Base-by-base conservation (phyloP, 1,284 basidiomycete genomes). In the Trametes sp. region DNA sequence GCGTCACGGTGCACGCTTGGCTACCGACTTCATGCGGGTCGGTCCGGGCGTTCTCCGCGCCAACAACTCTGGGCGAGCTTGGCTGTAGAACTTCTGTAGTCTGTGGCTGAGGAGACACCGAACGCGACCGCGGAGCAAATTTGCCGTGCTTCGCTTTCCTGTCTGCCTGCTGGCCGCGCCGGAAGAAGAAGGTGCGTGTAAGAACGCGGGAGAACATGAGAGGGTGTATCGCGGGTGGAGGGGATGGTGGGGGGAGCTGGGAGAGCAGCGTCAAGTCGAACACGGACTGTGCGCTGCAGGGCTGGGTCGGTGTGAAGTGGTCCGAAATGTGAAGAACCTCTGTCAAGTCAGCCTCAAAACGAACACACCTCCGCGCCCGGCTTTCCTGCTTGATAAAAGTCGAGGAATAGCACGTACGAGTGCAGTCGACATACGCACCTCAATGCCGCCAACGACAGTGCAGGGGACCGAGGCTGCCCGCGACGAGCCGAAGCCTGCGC, bases 141-240 rank as follows among this genome's bases (percentile, higher is more conserved):
- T 54, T 60, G 11, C 19, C 45, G 16, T 42, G 46, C 23, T 46
- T 59, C 21, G 58, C 48, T 28, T 35, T 28, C 9, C 42, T 31
- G 19, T 67, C 65, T 6, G 41, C 38, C 21, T 58, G 60, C 41
- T 57, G 53, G 23, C 54, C 54, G 9, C 66, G 63, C 42, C 49
- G 58, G 26, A 63, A 58, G 52, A 67, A 59, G 33, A 68, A 55
- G 5, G 51, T 55, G 13, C 66, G 64, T 10, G 62, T 61, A 31
- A 68, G 41, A 11, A 60, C 64, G 38, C 64, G 63, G 44, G 36
- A 59, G 35, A 68, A 61, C 66, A 68, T 68, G 50, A 35, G 50
- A 24, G 13, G 46, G 52, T 56, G 66, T 65, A 28, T 65, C 66
- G 66, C 66, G 29, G 49, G 24, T 19, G 24, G 57, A 28, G 10